Percentiles rank a stretch among this genome's conserved stretches.
Evolutionary conservation across 805 yeast species (phyloP).

Genomic region (Myxozyma udenii): DNA sequence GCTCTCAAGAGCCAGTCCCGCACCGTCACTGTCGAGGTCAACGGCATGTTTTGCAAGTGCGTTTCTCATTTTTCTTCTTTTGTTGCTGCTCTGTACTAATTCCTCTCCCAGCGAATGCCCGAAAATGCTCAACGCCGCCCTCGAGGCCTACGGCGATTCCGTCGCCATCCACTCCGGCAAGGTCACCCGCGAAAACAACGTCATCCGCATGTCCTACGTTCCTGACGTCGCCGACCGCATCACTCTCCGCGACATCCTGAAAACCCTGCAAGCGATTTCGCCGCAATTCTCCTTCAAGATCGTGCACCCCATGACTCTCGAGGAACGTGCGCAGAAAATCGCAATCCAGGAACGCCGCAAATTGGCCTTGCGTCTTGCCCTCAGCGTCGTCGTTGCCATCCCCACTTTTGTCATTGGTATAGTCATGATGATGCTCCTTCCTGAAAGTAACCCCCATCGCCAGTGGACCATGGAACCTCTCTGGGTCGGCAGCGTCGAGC

Average conservation of each 20-base stretch:
- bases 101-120: constrained; percentile 53
- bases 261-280: constrained; percentile 47
- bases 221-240: constrained; percentile 51
- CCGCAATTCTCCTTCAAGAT: constrained; percentile 52
- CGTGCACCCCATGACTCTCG: constrained; percentile 55
- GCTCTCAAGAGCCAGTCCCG: constrained; percentile 52
- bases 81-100: neutral
- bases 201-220: constrained; percentile 60
- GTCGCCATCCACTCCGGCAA: constrained; percentile 53
- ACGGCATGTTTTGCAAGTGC: constrained; percentile 64
- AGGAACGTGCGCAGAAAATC: constrained; percentile 56
- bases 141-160: constrained; percentile 55
- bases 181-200: constrained; percentile 54
- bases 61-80: constrained; percentile 7
- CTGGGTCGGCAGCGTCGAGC: constrained; percentile 59
- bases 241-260: constrained; percentile 55
- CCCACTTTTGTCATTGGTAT: constrained; percentile 69
- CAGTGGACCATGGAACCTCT: constrained; percentile 59
- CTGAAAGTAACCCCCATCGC: constrained; percentile 44
- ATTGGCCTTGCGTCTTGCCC: constrained; percentile 47
- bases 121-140: constrained; percentile 47
- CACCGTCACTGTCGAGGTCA: constrained; percentile 53
- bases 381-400: constrained; percentile 55
- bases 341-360: constrained; percentile 49
- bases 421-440: constrained; percentile 63